A percentile compares a stretch with the other conserved stretches of the same genome.
Conservation (phyloP, 1,284 basidiomycete genomes). For the Puccinia coronata region DNA sequence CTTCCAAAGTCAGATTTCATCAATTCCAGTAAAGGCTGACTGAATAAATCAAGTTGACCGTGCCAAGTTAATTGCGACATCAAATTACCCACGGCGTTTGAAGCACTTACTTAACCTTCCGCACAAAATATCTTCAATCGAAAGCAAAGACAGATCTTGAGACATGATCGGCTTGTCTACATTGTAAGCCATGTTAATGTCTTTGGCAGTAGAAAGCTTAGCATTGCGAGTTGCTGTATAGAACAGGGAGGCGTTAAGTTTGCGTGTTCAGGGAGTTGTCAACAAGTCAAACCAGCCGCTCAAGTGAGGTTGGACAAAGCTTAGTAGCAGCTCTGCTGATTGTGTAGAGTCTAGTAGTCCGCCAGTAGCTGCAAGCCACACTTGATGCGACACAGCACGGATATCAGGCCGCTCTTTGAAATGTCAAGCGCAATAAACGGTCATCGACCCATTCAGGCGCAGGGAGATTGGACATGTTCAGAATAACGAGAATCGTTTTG, state of each 20-base stretch:
- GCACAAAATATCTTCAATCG: slow-evolving; percentile 75
- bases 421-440: slow-evolving; percentile 78
- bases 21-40: slow-evolving; percentile 73
- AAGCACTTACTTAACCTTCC: slow-evolving; percentile 79
- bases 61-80: slow-evolving; percentile 66
- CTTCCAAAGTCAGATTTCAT: slow-evolving; percentile 82
- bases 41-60: slow-evolving; percentile 54
- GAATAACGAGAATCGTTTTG: slow-evolving; percentile 80
- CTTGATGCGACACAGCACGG: slow-evolving; percentile 72
- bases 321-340: slow-evolving; percentile 64
- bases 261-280: slow-evolving; percentile 47
- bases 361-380: slow-evolving; percentile 74
- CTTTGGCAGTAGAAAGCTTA: slow-evolving; percentile 56
- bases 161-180: slow-evolving; percentile 94
- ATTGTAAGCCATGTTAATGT: slow-evolving; percentile 72
- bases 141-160: slow-evolving; percentile 83
- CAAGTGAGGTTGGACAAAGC: slow-evolving; percentile 64
- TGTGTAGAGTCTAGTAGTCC: slow-evolving; percentile 61
- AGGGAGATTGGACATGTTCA: slow-evolving; percentile 73
- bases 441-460: slow-evolving; percentile 75
- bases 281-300: slow-evolving; percentile 53
- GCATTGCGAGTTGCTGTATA: slow-evolving; percentile 52
- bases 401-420: slow-evolving; percentile 90
- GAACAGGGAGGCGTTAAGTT: slow-evolving; percentile 14
- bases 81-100: slow-evolving; percentile 75